These are phyloP conservation scores for Juglanconis sp. DNA, from an alignment of 2,329 filamentous ascomycete genomes.

Conservation along the genomic window DNA sequence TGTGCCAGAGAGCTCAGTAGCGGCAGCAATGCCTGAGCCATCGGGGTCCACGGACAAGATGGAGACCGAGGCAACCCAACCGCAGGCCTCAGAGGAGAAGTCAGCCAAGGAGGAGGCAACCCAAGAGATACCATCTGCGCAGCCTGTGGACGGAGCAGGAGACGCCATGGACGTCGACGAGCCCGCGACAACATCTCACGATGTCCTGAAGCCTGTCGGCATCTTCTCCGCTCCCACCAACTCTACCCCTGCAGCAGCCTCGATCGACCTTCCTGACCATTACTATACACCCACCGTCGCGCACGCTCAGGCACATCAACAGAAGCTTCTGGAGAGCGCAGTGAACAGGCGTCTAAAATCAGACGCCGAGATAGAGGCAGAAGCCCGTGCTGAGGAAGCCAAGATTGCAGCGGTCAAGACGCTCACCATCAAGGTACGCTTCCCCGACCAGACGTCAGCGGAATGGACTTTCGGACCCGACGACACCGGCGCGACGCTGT, in stretches of 20 bases:
- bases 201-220: conserved; percentile 52
- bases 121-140: neutral
- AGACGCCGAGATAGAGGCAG: conserved; percentile 75
- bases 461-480: conserved; percentile 66
- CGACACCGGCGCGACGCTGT: conserved; percentile 69
- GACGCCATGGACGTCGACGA: conserved; percentile 28
- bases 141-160: conserved; percentile 1
- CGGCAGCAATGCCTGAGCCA: conserved; percentile 7
- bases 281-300: conserved; percentile 74
- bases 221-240: conserved; percentile 76
- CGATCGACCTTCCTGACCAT: conserved; percentile 62
- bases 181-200: conserved; percentile 20
- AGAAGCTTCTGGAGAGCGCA: conserved; percentile 56
- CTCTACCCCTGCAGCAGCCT: conserved; percentile 73
- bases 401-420: conserved; percentile 63
- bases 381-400: conserved; percentile 62
- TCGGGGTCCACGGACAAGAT: neutral
- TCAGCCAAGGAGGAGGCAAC: conserved; percentile 5
- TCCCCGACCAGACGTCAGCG: conserved; percentile 80
- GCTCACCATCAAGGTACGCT: conserved; percentile 75
- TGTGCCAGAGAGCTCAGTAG: neutral
- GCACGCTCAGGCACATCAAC: conserved; percentile 73
- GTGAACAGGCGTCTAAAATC: conserved; percentile 77
- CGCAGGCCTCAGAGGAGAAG: neutral
- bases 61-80: neutral